Base-by-base conservation (phyloP, 2,329 filamentous ascomycete genomes). In the Ophiostoma australiae region DNA sequence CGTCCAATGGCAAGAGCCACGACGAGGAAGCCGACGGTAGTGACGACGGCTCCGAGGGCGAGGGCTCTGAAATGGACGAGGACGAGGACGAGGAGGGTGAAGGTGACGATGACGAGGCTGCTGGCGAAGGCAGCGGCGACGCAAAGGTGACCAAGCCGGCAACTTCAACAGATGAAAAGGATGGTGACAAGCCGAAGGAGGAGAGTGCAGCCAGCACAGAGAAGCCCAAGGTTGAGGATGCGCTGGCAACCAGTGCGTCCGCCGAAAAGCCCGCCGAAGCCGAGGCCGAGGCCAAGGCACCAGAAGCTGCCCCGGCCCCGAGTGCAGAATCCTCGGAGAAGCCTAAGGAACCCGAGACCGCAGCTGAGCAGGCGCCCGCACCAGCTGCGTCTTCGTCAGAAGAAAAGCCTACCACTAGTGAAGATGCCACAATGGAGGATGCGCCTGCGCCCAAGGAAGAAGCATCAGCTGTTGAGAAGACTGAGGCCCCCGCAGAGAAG, bases 1-100 rank as follows among this genome's bases (percentile, higher is more conserved):
- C 10, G 58, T 35, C 58, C 58, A 63, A 63, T 17, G 69, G 69
- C 69, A 74, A 72, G 69, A 68, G 35, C 48, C 65, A 70, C 65
- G 69, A 63, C 61, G 70, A 73, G 1, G 70, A 73, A 15, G 69
- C 31, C 20, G 70, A 72, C 20, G 73, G 73, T 31, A 73, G 71
- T 41, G 73, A 74, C 13, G 71, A 73, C 6, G 73, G 71, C 31
- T 71, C 72, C 17, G 74, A 74, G 1, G 71, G 48, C 20, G 73
- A 74, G 4, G 73, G 68, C 23, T 70, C 69, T 5, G 72, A 73
- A 11, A 74, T 72, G 72, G 73, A 73, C 11, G 73, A 75, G 48
- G 73, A 72, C 33, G 71, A 75, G 3, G 73, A 72, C 4, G 73
- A 73, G 13, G 58, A 74, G 3, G 71, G 39, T 20, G 72, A 67